These are phyloP conservation scores for Dittrichia graveolens DNA, from an alignment of 129 eudicot species.

Conservation along the genomic window DNA sequence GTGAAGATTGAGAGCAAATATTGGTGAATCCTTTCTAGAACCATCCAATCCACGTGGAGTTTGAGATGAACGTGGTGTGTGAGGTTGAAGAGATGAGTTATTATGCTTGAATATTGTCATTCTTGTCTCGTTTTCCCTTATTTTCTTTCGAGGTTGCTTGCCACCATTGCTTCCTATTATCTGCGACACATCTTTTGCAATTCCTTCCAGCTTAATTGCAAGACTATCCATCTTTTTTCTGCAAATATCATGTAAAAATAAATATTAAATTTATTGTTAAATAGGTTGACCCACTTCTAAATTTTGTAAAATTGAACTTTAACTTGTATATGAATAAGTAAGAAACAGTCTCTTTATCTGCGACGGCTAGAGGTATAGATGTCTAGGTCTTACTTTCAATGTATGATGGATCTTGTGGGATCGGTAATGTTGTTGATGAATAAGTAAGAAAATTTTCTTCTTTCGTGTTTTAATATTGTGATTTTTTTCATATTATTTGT, in stretches of 20 bases:
- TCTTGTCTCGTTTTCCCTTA: slow-evolving; percentile 50
- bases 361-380: too few species aligned
- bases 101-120: slow-evolving; percentile 64
- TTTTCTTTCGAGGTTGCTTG: slow-evolving; percentile 39
- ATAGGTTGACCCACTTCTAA: not conserved
- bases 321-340: too few species aligned
- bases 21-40: slow-evolving; percentile 38
- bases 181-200: slow-evolving; percentile 57
- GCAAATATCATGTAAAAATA: slow-evolving; percentile 17
- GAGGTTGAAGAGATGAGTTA: slow-evolving; percentile 44
- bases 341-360: too few species aligned
- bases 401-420: too few species aligned
- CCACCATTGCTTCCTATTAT: slow-evolving; percentile 41
- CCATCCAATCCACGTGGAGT: slow-evolving; percentile 42
- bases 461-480: too few species aligned
- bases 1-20: slow-evolving; percentile 61
- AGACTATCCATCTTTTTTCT: slow-evolving; percentile 57
- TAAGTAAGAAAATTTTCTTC: too few species aligned
- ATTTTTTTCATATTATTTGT: too few species aligned
- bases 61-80: slow-evolving; percentile 40
- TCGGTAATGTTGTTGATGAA: too few species aligned
- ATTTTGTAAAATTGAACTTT: not conserved
- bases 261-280: not conserved
- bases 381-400: too few species aligned
- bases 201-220: slow-evolving; percentile 53